phyloP scores from a whole-genome alignment of 2,329 filamentous ascomycete genomes.

The Colletotrichum sp. region DNA sequence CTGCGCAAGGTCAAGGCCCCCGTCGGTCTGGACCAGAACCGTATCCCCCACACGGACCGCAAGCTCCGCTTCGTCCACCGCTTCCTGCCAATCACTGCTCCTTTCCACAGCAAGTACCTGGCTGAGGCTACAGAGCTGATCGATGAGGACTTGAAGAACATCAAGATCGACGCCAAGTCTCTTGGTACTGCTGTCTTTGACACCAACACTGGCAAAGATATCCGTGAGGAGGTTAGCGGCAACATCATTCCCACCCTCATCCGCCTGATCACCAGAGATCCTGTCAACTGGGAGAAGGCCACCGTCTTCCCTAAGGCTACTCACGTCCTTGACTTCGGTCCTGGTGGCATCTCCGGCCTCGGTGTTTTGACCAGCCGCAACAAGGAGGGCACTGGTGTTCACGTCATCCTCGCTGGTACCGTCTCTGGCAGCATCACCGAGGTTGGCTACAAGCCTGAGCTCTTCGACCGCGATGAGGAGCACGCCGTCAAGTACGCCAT shows the following conservation, averaged over 20 bases:
- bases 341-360: slow-evolving; percentile 94
- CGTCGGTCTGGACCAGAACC: slow-evolving; percentile 95
- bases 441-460: slow-evolving; percentile 96
- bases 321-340: slow-evolving; percentile 95
- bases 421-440: slow-evolving; percentile 89
- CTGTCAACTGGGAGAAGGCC: slow-evolving; percentile 95
- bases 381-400: slow-evolving; percentile 97
- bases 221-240: slow-evolving; percentile 72
- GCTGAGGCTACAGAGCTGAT: slow-evolving; percentile 82
- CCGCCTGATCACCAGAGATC: slow-evolving; percentile 91
- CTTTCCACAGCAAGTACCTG: slow-evolving; percentile 97
- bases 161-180: slow-evolving; percentile 74
- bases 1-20: slow-evolving; percentile 96
- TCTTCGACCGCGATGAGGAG: slow-evolving; percentile 96
- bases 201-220: slow-evolving; percentile 86
- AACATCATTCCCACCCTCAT: slow-evolving; percentile 88
- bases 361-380: slow-evolving; percentile 97
- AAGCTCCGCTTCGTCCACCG: slow-evolving; percentile 97
- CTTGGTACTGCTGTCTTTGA: slow-evolving; percentile 88
- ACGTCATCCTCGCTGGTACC: slow-evolving; percentile 93
- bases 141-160: slow-evolving; percentile 83
- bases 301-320: slow-evolving; percentile 91
- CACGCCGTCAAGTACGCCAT: slow-evolving; percentile 93
- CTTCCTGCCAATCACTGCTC: slow-evolving; percentile 95
- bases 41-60: slow-evolving; percentile 92